phyloP scores from a whole-genome alignment of 257 asterid species.

The Solanum sitiens region DNA sequence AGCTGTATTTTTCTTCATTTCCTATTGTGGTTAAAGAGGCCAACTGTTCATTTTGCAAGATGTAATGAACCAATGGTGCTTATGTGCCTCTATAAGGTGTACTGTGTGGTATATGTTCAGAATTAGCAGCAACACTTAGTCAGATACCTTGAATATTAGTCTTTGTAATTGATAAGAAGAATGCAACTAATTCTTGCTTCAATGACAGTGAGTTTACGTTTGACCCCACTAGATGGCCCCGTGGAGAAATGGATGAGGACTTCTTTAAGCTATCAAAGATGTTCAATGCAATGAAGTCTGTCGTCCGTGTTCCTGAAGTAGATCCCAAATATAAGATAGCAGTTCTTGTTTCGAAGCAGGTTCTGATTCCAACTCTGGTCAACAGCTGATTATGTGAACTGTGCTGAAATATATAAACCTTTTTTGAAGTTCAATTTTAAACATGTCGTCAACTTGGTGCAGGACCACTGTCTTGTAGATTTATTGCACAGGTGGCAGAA shows the following conservation, averaged over 20 bases:
- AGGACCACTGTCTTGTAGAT: conserved; percentile 94
- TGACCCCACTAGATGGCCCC: conserved; percentile 79
- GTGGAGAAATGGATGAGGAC: conserved; percentile 70
- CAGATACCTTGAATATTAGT: background rate
- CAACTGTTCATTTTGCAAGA: background rate
- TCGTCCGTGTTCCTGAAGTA: conserved; percentile 61
- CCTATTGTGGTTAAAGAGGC: background rate
- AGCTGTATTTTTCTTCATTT: background rate
- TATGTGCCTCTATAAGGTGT: background rate
- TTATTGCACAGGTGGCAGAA: conserved; percentile 90
- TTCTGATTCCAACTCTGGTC: conserved; percentile 2
- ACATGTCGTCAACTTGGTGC: conserved; percentile 1
- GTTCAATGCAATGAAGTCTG: conserved; percentile 71
- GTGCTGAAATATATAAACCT: background rate
- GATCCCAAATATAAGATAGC: conserved; percentile 84
- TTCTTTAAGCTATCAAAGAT: conserved; percentile 48
- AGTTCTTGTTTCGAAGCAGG: conserved; percentile 88
- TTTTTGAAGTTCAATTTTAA: background rate
- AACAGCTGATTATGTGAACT: background rate
- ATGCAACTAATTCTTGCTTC: conserved; percentile 6
- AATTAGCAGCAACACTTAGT: background rate
- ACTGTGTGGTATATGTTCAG: background rate
- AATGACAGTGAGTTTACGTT: conserved; percentile 73
- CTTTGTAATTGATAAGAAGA: background rate
- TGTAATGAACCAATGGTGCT: background rate